Percentiles rank a stretch among this genome's conserved stretches.
phyloP scores from a whole-genome alignment of 345 rosid species.

The Dovyalis caffra region DNA sequence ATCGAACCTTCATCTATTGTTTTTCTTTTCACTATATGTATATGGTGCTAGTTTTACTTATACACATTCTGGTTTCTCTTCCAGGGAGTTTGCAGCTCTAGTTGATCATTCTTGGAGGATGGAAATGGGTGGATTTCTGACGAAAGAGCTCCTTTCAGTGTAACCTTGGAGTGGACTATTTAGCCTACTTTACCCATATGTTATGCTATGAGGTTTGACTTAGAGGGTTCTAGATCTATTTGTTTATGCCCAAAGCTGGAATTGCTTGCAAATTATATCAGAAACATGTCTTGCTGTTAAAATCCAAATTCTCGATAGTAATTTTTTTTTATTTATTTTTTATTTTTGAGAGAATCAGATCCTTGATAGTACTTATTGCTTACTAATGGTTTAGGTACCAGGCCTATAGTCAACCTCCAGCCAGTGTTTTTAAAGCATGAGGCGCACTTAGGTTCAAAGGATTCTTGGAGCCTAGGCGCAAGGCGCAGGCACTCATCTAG shows the following conservation, averaged over 20 bases:
- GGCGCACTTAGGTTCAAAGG: neutral
- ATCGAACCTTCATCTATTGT: constrained; percentile 2
- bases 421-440: neutral
- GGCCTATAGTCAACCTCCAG: neutral
- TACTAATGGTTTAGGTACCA: constrained; percentile 1
- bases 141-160: constrained; percentile 49
- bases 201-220: constrained; percentile 31
- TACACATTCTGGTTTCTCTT: constrained; percentile 13
- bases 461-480: neutral
- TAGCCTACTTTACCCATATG: constrained; percentile 11
- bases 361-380: neutral
- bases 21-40: constrained; percentile 2
- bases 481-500: neutral
- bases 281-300: neutral
- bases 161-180: constrained; percentile 26
- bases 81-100: constrained; percentile 68
- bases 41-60: constrained; percentile 7
- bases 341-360: neutral
- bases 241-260: constrained; percentile 8
- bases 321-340: neutral
- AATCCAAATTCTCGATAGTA: neutral
- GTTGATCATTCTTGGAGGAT: constrained; percentile 92
- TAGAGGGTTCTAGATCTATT: constrained; percentile 5
- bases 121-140: constrained; percentile 80
- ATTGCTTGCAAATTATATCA: neutral